Conservation (phyloP, 768 basidiomycete genomes). For the Podaxis pistillaris region DNA sequence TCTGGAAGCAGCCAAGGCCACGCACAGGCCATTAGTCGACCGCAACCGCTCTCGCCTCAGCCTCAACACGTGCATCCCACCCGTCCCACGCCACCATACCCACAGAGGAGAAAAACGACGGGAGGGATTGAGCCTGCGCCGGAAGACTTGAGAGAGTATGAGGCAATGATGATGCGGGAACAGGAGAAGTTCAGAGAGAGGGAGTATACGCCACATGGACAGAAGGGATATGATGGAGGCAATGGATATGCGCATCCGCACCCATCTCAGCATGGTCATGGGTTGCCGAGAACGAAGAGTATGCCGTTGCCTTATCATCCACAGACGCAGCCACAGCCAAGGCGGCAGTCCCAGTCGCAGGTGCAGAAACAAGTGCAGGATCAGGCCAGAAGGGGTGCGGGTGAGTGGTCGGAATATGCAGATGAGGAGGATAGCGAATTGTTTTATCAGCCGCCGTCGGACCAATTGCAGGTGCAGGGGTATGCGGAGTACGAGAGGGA, state of each 20-base stretch:
- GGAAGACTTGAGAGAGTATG: constrained; percentile 11
- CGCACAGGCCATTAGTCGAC: too few species aligned
- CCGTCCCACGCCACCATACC: neutral
- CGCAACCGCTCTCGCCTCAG: too few species aligned
- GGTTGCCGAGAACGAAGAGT: constrained; percentile 47
- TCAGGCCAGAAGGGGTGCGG: neutral
- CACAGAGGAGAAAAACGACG: constrained; percentile 8
- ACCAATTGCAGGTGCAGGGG: constrained; percentile 1
- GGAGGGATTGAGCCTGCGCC: constrained; percentile 8
- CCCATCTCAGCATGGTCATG: constrained; percentile 18
- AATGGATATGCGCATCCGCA: constrained; percentile 10
- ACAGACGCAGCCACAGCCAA: neutral
- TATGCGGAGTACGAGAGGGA: constrained; percentile 7
- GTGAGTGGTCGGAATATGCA: constrained; percentile 18
- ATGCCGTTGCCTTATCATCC: constrained; percentile 36
- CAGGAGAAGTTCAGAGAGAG: constrained; percentile 17
- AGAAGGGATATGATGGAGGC: neutral
- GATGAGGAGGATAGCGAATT: constrained; percentile 18
- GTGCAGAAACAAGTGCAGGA: neutral
- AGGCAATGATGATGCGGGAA: constrained; percentile 7
- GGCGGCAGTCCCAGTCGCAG: neutral
- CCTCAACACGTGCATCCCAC: neutral
- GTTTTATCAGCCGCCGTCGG: constrained; percentile 16
- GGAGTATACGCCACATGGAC: constrained; percentile 13
- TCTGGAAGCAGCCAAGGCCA: neutral